A percentile compares a stretch with the other conserved stretches of the same genome.
phyloP scores from a whole-genome alignment of 495 filamentous ascomycete genomes.

The Baudoinia panamericana region DNA sequence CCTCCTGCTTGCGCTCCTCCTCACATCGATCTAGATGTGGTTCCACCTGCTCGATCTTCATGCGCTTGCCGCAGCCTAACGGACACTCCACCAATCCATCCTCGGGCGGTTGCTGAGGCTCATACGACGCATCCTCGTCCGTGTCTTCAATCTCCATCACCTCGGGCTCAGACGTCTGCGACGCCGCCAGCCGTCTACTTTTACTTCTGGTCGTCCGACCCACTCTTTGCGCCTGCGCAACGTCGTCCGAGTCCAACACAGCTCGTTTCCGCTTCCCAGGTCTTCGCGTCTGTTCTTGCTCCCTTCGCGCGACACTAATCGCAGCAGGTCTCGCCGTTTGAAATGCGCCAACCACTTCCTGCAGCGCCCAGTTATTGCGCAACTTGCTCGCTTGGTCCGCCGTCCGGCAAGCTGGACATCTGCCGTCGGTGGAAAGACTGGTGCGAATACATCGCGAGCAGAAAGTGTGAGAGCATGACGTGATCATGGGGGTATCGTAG shows the following conservation, averaged over 20 bases:
- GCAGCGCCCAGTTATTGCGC: conserved; percentile 66
- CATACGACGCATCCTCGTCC: conserved; percentile 19
- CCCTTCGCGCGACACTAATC: conserved; percentile 43
- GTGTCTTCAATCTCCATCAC: conserved; percentile 14
- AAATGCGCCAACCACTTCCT: conserved; percentile 77
- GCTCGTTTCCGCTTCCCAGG: conserved; percentile 38
- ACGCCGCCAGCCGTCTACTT: conserved; percentile 14
- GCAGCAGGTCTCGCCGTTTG: conserved; percentile 46
- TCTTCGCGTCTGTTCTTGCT: conserved; percentile 20
- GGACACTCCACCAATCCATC: conserved; percentile 75
- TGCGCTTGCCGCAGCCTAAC: conserved; percentile 52
- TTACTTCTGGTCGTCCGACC: conserved; percentile 26
- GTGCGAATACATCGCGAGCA: conserved; percentile 90
- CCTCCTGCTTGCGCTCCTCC: conserved; percentile 20
- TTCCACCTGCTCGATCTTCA: conserved; percentile 65
- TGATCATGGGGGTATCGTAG: conserved; percentile 84
- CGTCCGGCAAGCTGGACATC: conserved; percentile 72
- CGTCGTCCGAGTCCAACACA: conserved; percentile 36
- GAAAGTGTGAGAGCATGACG: conserved; percentile 89
- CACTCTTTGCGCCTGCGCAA: conserved; percentile 25
- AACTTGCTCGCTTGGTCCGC: conserved; percentile 70
- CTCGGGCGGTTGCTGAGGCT: conserved; percentile 33
- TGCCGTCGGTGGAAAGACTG: conserved; percentile 63
- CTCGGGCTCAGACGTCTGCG: conserved; percentile 27
- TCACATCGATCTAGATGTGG: conserved; percentile 59